A percentile compares a stretch with the other conserved stretches of the same genome.
phyloP scores from a whole-genome alignment of 192 early-diverging fungal species.

The Coemansia sp. region DNA sequence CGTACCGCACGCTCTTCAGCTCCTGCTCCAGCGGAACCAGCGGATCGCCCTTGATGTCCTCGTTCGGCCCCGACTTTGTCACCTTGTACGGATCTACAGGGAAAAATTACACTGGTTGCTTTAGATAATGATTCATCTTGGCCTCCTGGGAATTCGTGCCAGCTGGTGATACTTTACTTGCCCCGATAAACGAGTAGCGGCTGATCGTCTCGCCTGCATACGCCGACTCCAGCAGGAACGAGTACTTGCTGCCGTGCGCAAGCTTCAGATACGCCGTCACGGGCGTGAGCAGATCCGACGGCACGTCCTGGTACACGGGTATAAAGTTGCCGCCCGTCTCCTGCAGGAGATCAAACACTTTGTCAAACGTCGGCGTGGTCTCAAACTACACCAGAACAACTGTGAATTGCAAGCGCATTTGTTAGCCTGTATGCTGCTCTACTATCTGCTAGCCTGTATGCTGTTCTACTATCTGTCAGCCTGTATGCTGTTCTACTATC shows the following conservation, averaged over 20 bases:
- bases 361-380: conserved; percentile 66
- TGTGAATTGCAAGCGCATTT: background rate
- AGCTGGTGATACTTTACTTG: conserved; percentile 52
- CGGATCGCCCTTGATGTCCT: conserved; percentile 80
- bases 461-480: too few species aligned
- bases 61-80: conserved; percentile 69
- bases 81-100: conserved; percentile 82
- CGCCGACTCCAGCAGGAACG: conserved; percentile 95
- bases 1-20: conserved; percentile 71
- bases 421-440: background rate
- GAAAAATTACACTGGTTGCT: background rate
- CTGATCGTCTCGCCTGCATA: conserved; percentile 93
- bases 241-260: conserved; percentile 73
- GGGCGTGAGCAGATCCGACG: conserved; percentile 92
- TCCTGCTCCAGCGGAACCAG: conserved; percentile 83
- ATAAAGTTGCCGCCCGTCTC: conserved; percentile 77
- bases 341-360: conserved; percentile 63
- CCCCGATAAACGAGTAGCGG: conserved; percentile 94
- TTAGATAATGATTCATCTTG: conserved; percentile 13
- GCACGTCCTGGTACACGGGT: conserved; percentile 85
- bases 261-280: conserved; percentile 95
- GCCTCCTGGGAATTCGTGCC: background rate
- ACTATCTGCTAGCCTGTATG: too few species aligned
- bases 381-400: conserved; percentile 30
- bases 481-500: too few species aligned